phyloP scores from a whole-genome alignment of 108 stramenopile genomes.

The Nitzschia palea region DNA sequence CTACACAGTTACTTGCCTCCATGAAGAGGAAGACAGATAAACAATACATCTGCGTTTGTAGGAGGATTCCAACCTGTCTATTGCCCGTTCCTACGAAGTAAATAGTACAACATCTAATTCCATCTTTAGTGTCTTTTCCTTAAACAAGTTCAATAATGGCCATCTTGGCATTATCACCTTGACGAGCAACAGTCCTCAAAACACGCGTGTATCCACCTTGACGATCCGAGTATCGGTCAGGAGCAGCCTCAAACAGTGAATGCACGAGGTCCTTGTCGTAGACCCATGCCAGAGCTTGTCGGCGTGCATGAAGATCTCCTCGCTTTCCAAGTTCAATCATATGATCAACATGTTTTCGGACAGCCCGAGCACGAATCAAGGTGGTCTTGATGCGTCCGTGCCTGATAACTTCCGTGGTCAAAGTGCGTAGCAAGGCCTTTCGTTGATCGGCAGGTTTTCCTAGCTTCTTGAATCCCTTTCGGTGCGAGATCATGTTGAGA shows the following conservation, averaged over 20 bases:
- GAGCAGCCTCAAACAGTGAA: slow-evolving; percentile 92
- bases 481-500: slow-evolving; percentile 76
- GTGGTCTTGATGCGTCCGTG: slow-evolving; percentile 98
- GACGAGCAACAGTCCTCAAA: slow-evolving; percentile 89
- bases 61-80: no score
- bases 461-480: slow-evolving; percentile 81
- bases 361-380: slow-evolving; percentile 87
- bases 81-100: no score
- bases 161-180: slow-evolving; percentile 97
- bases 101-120: slow-evolving; percentile 2
- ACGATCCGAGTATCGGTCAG: slow-evolving; percentile 88
- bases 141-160: slow-evolving; percentile 95
- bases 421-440: slow-evolving; percentile 93
- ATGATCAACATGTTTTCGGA: slow-evolving; percentile 95
- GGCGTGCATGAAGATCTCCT: slow-evolving; percentile 92
- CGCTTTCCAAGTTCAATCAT: slow-evolving; percentile 95
- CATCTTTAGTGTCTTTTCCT: slow-evolving; percentile 20
- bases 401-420: slow-evolving; percentile 96
- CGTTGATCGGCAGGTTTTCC: slow-evolving; percentile 95
- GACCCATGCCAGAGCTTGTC: slow-evolving; percentile 92
- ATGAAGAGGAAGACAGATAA: no score
- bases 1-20: no score
- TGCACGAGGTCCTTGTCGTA: slow-evolving; percentile 97
- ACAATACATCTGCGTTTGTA: no score
- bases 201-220: slow-evolving; percentile 94